These are phyloP conservation scores for Coprinopsis strossmayeri DNA, from an alignment of 768 basidiomycete genomes.

Conservation along the genomic window DNA sequence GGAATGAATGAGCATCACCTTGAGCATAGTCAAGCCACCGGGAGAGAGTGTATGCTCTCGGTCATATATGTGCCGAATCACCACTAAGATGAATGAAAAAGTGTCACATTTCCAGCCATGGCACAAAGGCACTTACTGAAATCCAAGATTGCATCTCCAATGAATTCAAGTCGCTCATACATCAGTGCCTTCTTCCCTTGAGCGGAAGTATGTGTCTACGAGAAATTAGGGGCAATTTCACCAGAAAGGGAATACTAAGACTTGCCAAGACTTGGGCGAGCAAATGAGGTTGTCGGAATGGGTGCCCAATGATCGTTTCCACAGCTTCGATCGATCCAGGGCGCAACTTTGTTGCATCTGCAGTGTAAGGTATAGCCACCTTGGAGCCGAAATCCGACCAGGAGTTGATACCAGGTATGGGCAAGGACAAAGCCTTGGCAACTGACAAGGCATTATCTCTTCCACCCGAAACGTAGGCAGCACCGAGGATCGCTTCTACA, in stretches of 20 bases:
- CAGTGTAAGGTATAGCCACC: conserved; percentile 35
- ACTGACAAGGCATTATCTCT: conserved; percentile 57
- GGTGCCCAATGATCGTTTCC: conserved; percentile 57
- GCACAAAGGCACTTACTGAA: conserved; percentile 46
- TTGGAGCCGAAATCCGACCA: conserved; percentile 70
- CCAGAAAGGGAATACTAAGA: conserved; percentile 1
- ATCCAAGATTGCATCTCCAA: conserved; percentile 83
- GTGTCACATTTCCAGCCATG: conserved; percentile 6
- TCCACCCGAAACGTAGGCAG: conserved; percentile 72
- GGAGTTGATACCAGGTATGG: conserved; percentile 52
- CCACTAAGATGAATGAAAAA: conserved; percentile 41
- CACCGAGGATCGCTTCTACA: conserved; percentile 78
- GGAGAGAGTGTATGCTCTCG: conserved; percentile 60
- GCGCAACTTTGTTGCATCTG: conserved; percentile 37
- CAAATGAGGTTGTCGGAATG: conserved; percentile 55
- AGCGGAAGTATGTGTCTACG: conserved; percentile 62
- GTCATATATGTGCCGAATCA: conserved; percentile 63
- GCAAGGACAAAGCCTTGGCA: conserved; percentile 58
- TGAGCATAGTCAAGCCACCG: conserved; percentile 73
- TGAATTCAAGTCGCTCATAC: conserved; percentile 77
- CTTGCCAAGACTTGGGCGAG: conserved; percentile 69
- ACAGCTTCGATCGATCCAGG: conserved; percentile 47
- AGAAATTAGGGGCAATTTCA: conserved; percentile 16
- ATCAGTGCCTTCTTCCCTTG: conserved; percentile 48
- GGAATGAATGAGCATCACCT: conserved; percentile 35